Base-by-base conservation (phyloP, 129 eudicot genomes). In the Flaveria bidentis region DNA sequence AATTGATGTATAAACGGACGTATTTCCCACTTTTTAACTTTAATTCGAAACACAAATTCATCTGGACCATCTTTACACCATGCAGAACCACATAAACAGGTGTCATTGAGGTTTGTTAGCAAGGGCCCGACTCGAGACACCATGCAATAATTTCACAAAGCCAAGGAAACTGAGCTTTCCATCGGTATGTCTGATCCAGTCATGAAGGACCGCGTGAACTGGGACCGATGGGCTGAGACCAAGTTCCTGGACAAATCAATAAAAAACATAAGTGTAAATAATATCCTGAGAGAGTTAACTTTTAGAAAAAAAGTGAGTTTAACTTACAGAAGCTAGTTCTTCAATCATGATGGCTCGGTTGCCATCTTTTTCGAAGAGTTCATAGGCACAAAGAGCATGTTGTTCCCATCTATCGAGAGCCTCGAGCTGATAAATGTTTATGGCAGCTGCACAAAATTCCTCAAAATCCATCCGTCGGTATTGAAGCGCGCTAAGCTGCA, bases 131-230 rank as follows among this genome's bases (percentile, higher is more conserved):
- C 85, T 84, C 57, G 99, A 87, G 14, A 85, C 92, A 42, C 97
- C 97, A 47, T 91, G 99, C 81, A 95, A 81, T 66, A 95, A 76
- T 74, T 95, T 95, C 56, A 86, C 92, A 71, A 89, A 95, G 17
- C 99, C 99, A 23, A 91, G 96, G 76, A 95, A 95, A 79, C 99
- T 95, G 18, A 91, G 92, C 82, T 95, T 95, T 70, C 99, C 99
- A 73, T 95, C 99, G 0, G 96, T 87, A 74, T 91, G 97, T 74
- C 99, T 86, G 61, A 95, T 91, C 99, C 99, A 95, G 76, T 95
- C 97, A 67, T 86, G 89, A 45, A 95, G 92, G 6, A 95, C 96
- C 0, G 95, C 96, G 3, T 95, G 97, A 67, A 91, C 97, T 1
- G 97, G 99, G 55, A 91, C 89, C 16, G 97, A 87, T 28, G 97